Evolutionary conservation across 768 basidiomycete species (phyloP), one percentile per base, ranked within the genome.

Genomic region (Tephrocybe sp.): DNA sequence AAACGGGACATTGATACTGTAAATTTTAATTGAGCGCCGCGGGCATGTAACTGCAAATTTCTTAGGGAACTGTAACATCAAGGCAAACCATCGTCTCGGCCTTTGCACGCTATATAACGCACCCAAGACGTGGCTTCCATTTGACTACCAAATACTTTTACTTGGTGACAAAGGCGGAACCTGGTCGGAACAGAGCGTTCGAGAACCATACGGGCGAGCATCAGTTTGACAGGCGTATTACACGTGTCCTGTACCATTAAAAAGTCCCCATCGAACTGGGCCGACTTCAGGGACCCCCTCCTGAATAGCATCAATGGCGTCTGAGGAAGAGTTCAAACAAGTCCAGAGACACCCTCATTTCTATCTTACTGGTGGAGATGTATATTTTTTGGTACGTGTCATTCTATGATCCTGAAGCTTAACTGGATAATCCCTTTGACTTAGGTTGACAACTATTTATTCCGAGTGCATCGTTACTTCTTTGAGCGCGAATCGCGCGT

Each of bases 391-490:
- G 22, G 84, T 84, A n/a, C n/a, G 53, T 46, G 77, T 60, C 16
- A n/a, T 25, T 22, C 29, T 1, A 5, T 31, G 50, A 3, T 29
- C 33, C n/a, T 18, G 11, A 23, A 24, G 27, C 27, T 29, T 29
- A 11, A 5, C 11, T 11, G 27, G 27, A 29, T 29, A 5, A 29
- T 29, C 27, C 6, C 6, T 5, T 38, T 29, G 21, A 34, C 18
- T n/a, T 45, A 86, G 84, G 79, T 80, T 13, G 80, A 83, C 41
- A 73, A 81, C 47, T 63, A 69, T 3, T 65, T 78, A 0, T 87
- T 83, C 53, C 67, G 76, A 0, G 71, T 88, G 0, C 84, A 86
- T 50, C 71, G 77, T 1, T 80, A 77, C 37, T 84, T 86, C 42
- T 83, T 88, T 31, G 71, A 73, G n/a, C 68, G 84, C 0, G 83